Base-by-base conservation (phyloP, 805 yeast species). In the Zygoascus bituminiphila region DNA sequence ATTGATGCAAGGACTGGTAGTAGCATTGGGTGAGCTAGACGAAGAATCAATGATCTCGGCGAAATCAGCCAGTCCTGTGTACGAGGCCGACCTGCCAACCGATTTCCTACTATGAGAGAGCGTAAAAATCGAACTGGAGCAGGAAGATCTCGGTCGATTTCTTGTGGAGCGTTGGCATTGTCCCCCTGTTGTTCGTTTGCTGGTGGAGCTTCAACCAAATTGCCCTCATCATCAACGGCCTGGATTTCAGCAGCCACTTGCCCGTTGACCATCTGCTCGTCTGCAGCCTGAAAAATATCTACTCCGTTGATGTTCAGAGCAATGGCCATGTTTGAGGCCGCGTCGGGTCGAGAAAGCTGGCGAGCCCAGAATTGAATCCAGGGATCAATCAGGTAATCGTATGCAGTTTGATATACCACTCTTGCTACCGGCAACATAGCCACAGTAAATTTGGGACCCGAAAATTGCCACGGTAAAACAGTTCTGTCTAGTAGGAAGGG, bases 401-500 rank as follows among this genome's bases (percentile, higher is more conserved):
- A 57, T 12, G 45, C 14, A 17, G 29, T 9, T 12, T 48, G 49
- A 46, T 57, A 57, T 7, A 31, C 48, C 10, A 55, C 15, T 37
- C 60, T 42, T n/a, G 44, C 54, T 38, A 45, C 24, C 2, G 60
- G 56, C 31, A 57, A 35, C 21, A 55, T 7, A 2, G 57, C 52
- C 35, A 54, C 17, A 12, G 57, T 52, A 12, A 54, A 39, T 17
- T 49, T 38, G 17, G 58, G 54, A 3, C 60, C 60, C 3, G 52
- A 42, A 36, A 55, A 50, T 40, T 39, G 37, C 60, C 60, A 56
- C 4, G 57, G 58, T 14, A 43, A 46, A 4, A 23, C 33, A n/a
- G 46, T 29, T 25, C 43, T 52, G 12, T 56, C 50, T 14, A 57
- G 48, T 15, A 51, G 48, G 17, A 55, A 35, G n/a, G 60, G 60